Base-by-base conservation (phyloP, 192 early-diverging fungal genomes). In the Coemansia sp. region DNA sequence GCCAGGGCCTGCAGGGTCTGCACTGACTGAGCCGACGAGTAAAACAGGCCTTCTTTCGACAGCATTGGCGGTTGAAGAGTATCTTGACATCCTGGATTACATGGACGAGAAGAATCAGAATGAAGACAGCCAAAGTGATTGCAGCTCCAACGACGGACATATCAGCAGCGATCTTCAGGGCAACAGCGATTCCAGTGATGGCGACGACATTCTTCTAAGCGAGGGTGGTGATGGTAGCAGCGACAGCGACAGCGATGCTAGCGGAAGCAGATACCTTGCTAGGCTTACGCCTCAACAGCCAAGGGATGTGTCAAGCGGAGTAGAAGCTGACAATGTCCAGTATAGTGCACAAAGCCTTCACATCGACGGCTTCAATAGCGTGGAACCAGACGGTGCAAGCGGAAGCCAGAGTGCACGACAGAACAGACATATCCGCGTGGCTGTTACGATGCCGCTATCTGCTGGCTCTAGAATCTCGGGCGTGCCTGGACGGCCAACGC, bases 161-260 rank as follows among this genome's bases (percentile, higher is more conserved):
- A 61, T 77, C 54, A 83, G 80, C 75, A 83, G 80, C 72, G 80
- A 83, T 56, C 50, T 77, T 58, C 59, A 65, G 8, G 65, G 65
- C 56, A 76, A 72, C 71, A 64, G 68, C 63, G 69, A 68, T 19
- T 61, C 71, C 23, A 70, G 66, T 45, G 61, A 54, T 45, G 49
- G 39, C 4, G 41, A 21, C 32, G 70, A 73, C 1, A 66, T 76
- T 6, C 64, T 67, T 15, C 68, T 73, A 61, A 76, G 71, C 41
- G 74, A 61, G 6, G 43, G 60, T 43, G 23, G 48, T 21, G 50
- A 45, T 8, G 18, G 64, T 48, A 57, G 56, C 40, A 60, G 69
- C 11, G 69, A 71, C 32, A 71, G 67, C 70, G 63, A 66, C 53
- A 32, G 32, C 32, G 67, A 74, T 26, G 56, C 54, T 49, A 81